Conservation (phyloP, 768 basidiomycete genomes). For the Agrocybe praecox region DNA sequence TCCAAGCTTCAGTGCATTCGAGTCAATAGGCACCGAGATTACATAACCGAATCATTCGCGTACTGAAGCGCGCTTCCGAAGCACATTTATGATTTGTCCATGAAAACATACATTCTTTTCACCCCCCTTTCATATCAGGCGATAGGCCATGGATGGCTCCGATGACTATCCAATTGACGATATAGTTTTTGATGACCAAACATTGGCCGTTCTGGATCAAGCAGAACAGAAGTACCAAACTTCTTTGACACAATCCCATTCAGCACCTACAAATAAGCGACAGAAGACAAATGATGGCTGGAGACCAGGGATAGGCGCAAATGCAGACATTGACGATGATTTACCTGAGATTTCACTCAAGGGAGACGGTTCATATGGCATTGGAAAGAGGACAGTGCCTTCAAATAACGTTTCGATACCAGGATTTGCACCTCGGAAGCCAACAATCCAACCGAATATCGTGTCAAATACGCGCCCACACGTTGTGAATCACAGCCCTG, state of each 20-base stretch:
- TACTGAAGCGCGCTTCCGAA: neutral
- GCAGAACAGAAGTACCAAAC: slow-evolving; percentile 50
- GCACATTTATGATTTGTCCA: neutral
- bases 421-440: neutral
- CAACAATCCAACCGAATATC: neutral
- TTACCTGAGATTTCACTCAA: slow-evolving; percentile 67
- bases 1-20: neutral
- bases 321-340: slow-evolving; percentile 46
- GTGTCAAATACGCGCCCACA: neutral
- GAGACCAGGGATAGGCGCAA: slow-evolving; percentile 33
- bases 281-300: slow-evolving; percentile 53
- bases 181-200: slow-evolving; percentile 61
- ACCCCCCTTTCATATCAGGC: neutral
- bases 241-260: slow-evolving; percentile 13
- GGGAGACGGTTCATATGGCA: slow-evolving; percentile 57
- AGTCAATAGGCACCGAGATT: neutral
- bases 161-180: slow-evolving; percentile 71
- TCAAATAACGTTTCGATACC: neutral
- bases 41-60: neutral
- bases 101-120: neutral
- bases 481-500: neutral
- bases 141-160: slow-evolving; percentile 52
- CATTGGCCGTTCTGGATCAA: slow-evolving; percentile 62
- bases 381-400: slow-evolving; percentile 22
- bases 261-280: slow-evolving; percentile 47